A percentile compares a stretch with the other conserved stretches of the same genome.
Evolutionary conservation across 108 stramenopile genomes (phyloP).

Genomic region (Conticribra weissflogii): DNA sequence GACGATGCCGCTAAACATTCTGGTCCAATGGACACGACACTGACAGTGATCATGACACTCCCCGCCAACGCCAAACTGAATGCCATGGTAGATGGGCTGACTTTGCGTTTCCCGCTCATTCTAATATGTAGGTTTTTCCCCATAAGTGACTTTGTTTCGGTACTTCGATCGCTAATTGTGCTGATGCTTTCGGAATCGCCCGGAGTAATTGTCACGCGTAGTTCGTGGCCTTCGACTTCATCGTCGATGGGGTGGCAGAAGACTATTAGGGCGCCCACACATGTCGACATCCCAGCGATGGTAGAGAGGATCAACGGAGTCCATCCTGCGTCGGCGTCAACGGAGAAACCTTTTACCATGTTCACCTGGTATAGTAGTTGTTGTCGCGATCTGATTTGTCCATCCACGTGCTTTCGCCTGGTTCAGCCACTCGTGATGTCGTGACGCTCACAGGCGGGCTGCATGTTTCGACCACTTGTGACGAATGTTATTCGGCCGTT

Average conservation of each 20-base stretch:
- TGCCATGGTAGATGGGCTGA: constrained; percentile 50
- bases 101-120: constrained; percentile 26
- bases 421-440: no score
- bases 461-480: no score
- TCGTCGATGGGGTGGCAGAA: constrained; percentile 56
- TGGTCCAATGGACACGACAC: constrained; percentile 34
- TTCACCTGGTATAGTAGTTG: no score
- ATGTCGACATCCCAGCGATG: constrained; percentile 74
- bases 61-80: constrained; percentile 55
- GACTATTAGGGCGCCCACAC: constrained; percentile 73
- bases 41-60: constrained; percentile 47
- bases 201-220: no score
- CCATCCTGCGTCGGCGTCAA: constrained; percentile 39
- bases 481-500: no score
- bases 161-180: background rate
- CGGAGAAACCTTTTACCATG: constrained; percentile 30
- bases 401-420: no score
- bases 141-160: background rate
- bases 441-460: no score
- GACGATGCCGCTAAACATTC: constrained; percentile 44
- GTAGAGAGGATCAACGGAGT: constrained; percentile 63
- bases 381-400: no score
- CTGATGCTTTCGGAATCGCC: constrained; percentile 2
- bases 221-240: constrained; percentile 7
- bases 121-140: background rate